Base-by-base conservation (phyloP, 2,329 filamentous ascomycete species). In the Trichoderma harzianum region DNA sequence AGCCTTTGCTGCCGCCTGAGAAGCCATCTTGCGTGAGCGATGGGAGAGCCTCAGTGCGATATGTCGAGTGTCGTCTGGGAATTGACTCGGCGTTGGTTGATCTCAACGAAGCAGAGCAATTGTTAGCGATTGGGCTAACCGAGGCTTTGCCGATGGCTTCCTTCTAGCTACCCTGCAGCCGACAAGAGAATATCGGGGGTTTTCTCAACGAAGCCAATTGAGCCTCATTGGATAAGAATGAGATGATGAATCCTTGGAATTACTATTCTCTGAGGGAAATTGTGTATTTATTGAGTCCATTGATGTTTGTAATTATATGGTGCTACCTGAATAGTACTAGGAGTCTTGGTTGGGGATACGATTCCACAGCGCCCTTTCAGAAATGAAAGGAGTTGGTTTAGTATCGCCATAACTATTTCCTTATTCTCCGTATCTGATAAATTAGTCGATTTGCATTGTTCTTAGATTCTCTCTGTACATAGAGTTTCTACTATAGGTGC, bases 1-100 rank as follows among this genome's bases (percentile, higher is more conserved):
- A 77, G 85, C 85, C 79, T 89, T 89, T 70, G 85, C 84, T 78
- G 83, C 86, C 78, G 83, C 87, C 83, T 90, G 89, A 76, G 88
- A 87, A 77, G 87, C 88, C 89, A 91, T 91, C 74, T 77, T 85
- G 82, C 78, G 81, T 78, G 53, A 74, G 73, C 69, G 72, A 66
- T 74, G 74, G 73, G 69, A 64, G 57, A 70, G 53, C n/a, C 68
- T 60, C 63, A 67, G 24, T 69, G 67, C 57, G 36, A 69, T 65
- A 66, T 58, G 14, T 60, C 36, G 51, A 58, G 21, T 34, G 39
- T 66, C 67, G 63, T 57, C 72, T 47, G 71, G 73, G 64, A 72
- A 74, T 77, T 77, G 76, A 76, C 77, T 77, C 76, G 72, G 74
- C 71, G 73, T 76, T 75, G 76, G 75, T 74, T 75, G 63, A 60